These are phyloP conservation scores for Kodamaea sagamina DNA, from an alignment of 805 yeast species.

Conservation along the genomic window DNA sequence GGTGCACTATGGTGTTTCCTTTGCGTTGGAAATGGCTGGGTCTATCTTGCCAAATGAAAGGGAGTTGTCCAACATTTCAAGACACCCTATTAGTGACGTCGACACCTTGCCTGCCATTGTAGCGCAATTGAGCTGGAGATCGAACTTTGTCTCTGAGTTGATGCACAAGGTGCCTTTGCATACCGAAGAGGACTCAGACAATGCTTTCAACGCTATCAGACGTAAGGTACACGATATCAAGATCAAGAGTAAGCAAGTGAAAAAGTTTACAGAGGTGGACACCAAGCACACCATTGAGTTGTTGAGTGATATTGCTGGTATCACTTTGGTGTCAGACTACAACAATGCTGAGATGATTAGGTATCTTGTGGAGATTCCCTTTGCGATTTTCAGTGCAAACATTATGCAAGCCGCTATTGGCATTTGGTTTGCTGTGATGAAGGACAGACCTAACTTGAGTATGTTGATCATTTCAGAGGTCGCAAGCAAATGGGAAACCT, in stretches of 20 bases:
- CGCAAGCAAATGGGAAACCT: conserved; percentile 64
- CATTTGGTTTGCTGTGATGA: conserved; percentile 80
- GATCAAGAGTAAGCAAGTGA: background rate
- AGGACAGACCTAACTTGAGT: conserved; percentile 61
- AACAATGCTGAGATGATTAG: conserved; percentile 50
- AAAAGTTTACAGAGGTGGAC: background rate
- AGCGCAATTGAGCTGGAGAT: conserved; percentile 76
- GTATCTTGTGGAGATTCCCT: conserved; percentile 68
- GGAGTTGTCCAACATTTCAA: conserved; percentile 56
- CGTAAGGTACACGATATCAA: conserved; percentile 24
- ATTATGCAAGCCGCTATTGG: conserved; percentile 65
- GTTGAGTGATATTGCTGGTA: conserved; percentile 48
- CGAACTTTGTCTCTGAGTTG: conserved; percentile 37
- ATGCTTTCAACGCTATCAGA: conserved; percentile 31
- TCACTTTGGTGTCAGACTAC: conserved; percentile 31
- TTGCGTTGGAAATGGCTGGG: conserved; percentile 90
- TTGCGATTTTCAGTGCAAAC: conserved; percentile 58
- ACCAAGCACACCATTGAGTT: conserved; percentile 20
- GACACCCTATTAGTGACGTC: conserved; percentile 39
- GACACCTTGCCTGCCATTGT: conserved; percentile 72
- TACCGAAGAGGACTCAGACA: conserved; percentile 22
- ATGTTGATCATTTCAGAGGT: conserved; percentile 68
- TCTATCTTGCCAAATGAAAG: conserved; percentile 64
- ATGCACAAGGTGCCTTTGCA: conserved; percentile 28
- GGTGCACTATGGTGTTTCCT: conserved; percentile 79